A percentile compares a stretch with the other conserved stretches of the same genome.
Conservation (phyloP, 2,329 filamentous ascomycete species). For the Didymella keratinophila region DNA sequence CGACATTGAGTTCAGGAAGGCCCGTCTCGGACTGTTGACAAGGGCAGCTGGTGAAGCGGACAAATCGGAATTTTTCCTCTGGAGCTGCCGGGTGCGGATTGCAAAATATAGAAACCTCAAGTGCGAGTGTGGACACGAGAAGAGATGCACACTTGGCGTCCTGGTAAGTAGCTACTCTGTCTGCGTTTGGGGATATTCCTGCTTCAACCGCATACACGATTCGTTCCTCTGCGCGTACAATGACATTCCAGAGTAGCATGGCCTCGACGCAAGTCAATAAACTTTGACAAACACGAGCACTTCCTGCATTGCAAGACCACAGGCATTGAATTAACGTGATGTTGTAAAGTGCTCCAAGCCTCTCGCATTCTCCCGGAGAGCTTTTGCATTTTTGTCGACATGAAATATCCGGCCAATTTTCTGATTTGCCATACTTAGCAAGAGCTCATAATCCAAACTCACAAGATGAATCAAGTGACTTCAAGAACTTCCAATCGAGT, state of each 20-base stretch:
- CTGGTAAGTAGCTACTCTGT: background rate
- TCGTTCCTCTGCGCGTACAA: background rate
- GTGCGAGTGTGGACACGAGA: background rate
- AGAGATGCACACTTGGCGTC: background rate
- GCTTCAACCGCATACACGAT: background rate
- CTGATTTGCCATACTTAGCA: background rate
- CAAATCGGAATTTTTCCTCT: background rate
- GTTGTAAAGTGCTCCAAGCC: background rate
- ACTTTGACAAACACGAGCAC: background rate
- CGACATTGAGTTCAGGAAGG: slow-evolving; percentile 4
- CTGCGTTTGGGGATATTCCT: background rate
- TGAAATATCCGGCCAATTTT: slow-evolving; percentile 7
- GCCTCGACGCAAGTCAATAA: background rate
- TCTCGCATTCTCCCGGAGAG: background rate
- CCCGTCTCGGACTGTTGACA: background rate
- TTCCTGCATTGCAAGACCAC: background rate
- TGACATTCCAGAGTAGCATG: background rate
- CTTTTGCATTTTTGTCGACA: background rate
- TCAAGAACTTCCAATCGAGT: background rate
- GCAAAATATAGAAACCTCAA: background rate
- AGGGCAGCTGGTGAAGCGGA: background rate
- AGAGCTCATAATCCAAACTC: background rate
- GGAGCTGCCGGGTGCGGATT: background rate
- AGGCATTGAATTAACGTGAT: background rate
- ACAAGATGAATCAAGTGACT: background rate